Percentiles rank a stretch among this genome's conserved stretches.
phyloP scores from a whole-genome alignment of 164 flowering plant genomes.

The Buxus sempervirens region DNA sequence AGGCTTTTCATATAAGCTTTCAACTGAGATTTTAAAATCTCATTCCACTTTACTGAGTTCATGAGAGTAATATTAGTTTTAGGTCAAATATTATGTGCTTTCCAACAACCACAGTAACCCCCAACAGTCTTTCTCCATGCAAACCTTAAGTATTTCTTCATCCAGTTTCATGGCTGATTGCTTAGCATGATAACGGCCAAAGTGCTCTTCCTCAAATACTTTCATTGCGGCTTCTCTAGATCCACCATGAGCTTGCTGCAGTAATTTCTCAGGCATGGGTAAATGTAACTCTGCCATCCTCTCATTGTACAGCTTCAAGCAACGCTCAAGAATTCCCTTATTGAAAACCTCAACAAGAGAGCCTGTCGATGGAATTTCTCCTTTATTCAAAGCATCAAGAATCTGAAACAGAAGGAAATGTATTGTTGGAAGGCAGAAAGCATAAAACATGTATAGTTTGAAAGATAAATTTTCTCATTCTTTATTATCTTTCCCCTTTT shows the following conservation, averaged over 20 bases:
- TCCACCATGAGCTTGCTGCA: constrained; percentile 52
- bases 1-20: neutral
- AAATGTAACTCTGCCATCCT: constrained; percentile 52
- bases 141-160: constrained; percentile 73
- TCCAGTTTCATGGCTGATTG: constrained; percentile 61
- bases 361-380: constrained; percentile 99
- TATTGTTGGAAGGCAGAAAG: neutral
- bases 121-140: neutral
- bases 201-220: constrained; percentile 83
- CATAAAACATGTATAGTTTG: neutral
- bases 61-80: too few relatives aligned
- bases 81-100: neutral
- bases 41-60: neutral
- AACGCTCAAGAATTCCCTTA: constrained; percentile 83
- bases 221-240: constrained; percentile 52
- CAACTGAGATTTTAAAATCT: neutral
- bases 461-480: neutral
- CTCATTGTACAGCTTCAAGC: constrained; percentile 75
- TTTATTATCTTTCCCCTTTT: neutral
- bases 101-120: neutral
- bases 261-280: constrained; percentile 59
- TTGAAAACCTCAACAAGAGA: constrained; percentile 97
- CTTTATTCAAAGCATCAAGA: constrained; percentile 96
- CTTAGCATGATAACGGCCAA: constrained; percentile 93
- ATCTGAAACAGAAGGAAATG: constrained; percentile 46